Evolutionary conservation across 2,329 filamentous ascomycete genomes (phyloP), one percentile per base, ranked within the genome.

Genomic region (Stylonectria norvegica): DNA sequence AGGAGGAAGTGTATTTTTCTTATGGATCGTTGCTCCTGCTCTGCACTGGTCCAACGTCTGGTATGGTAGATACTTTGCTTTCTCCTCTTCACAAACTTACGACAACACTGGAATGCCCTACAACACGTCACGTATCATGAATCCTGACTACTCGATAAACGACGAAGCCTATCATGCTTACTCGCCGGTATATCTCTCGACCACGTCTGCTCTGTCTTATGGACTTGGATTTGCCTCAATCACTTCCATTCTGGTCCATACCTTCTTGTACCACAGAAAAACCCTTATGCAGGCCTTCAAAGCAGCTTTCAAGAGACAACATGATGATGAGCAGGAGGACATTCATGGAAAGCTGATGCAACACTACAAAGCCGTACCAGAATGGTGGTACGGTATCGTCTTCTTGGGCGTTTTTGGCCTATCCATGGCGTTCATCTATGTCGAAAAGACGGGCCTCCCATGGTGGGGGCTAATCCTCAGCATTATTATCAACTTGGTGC

Each of bases 61-160:
- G 40, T 43, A 39, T 23, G 43, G 38, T 2, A 16, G 28, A 11
- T 46, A 33, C 27, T 42, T 46, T 6, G 72, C 35, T 46, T 75
- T 42, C 56, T 76, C 18, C 79, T 78, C 36, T 69, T 74, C 17
- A 72, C 69, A 33, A 58, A 76, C 71, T 47, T 80, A 76, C 68
- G 79, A 83, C 59, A 81, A 82, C 53, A 79, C 69, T 0, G 79
- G 76, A 5, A 50, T 63, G 3, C 44, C 59, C 1, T 84, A 85
- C 61, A 72, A 83, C 48, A 76, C 77, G 1, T 64, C 65, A 9
- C 66, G 67, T 5, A 79, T 84, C 30, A 67, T 84, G 18, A 73
- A 70, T 32, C 50, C 65, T 0, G 65, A 78, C 36, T 65, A 67
- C 43, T 67, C 70, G 10, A 70, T 84, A 36, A 72, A 83, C 56